Percentiles rank a stretch among this genome's conserved stretches.
These are phyloP conservation scores for Colletotrichum scovillei DNA, from an alignment of 2,329 filamentous ascomycete species.

Conservation along the genomic window DNA sequence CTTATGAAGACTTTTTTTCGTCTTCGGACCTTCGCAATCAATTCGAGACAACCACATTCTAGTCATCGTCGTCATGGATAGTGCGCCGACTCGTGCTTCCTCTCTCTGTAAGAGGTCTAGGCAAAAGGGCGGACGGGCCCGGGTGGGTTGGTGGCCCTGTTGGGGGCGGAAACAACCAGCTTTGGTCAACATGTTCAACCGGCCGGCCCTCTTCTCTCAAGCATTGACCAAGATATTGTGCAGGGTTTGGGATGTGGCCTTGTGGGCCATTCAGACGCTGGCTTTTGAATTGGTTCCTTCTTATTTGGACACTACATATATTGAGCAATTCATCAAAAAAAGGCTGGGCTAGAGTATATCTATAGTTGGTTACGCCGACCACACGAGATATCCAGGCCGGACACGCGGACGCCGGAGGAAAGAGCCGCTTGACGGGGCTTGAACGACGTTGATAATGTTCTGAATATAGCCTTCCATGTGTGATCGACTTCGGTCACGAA, in stretches of 20 bases:
- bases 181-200: background rate
- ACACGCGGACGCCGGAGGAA: too few relatives aligned
- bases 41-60: background rate
- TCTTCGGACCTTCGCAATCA: background rate
- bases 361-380: background rate
- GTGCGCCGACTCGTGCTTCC: background rate
- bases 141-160: background rate
- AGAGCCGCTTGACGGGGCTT: background rate
- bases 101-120: background rate
- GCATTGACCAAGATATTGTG: slow-evolving; percentile 7
- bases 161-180: background rate
- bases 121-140: background rate
- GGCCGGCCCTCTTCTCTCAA: background rate
- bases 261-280: background rate
- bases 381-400: background rate
- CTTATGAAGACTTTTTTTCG: background rate
- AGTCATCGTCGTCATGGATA: background rate
- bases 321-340: background rate
- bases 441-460: background rate
- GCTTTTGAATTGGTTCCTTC: background rate
- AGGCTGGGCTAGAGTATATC: background rate
- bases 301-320: background rate
- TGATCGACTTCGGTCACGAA: background rate
- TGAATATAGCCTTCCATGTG: background rate
- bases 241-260: background rate